Base-by-base conservation (phyloP, 306 rosid genomes). In the Pterocarpus macrocarpus region DNA sequence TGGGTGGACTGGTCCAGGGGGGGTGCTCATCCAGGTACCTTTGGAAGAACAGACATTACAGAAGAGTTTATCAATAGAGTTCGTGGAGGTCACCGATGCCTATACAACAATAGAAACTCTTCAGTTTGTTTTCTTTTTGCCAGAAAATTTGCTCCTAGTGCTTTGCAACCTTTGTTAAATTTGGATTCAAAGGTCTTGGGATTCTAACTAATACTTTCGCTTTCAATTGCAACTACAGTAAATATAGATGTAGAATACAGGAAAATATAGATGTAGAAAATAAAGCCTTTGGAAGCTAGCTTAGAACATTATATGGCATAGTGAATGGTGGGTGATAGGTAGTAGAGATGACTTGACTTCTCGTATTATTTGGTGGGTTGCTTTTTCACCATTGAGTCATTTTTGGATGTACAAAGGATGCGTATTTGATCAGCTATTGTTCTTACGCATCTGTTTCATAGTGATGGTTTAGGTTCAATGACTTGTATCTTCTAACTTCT, bases 1-100 rank as follows among this genome's bases (percentile, higher is more conserved):
- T 93, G 97, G 97, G 97, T 93, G 79, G 99, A 96, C 61, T 96
- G 99, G 99, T 96, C 99, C 0, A 84, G 99, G 77, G 98, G 99
- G 3, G 99, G 99, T 7, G 80, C 99, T 44, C 99, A 96, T 86
- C 99, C 99, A 0, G 98, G 96, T 1, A 96, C 93, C 3, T 96
- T 96, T 15, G 99, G 99, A 70, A 64, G 80, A 63, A 22, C 80
- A 0, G 98, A 96, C 56, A 83, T 96, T 7, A 88, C 82, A 0
- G 83, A 85, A 49, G 94, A 88, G 36, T 93, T 96, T 72, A 76
- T 93, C 65, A 56, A 52, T 9, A 64, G 94, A 73, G 44, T 89
- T 73, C 68, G 56, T 0, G 66, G 32, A 15, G 87, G 86, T 71
- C 86, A 79, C 12, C 82, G 11, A 16, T 96, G 99, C 88, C 36